phyloP scores from a whole-genome alignment of 1,139 yeast genomes.

The Pichia sp. region DNA sequence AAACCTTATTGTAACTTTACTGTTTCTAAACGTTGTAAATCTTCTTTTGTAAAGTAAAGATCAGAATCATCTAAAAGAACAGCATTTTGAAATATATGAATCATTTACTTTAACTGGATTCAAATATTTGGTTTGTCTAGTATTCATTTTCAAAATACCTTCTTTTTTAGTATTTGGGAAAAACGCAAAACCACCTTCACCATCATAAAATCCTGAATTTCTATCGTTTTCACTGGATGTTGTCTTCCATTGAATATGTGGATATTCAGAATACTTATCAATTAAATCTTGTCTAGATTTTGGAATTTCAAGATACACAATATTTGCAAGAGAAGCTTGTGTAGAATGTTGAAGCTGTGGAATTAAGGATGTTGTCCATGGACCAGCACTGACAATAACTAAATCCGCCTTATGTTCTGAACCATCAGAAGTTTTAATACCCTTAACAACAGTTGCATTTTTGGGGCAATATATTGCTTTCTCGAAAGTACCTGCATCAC shows the following conservation, averaged over 20 bases:
- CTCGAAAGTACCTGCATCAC: constrained; percentile 17
- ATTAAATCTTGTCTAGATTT: constrained; percentile 27
- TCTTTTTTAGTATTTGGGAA: constrained; percentile 19
- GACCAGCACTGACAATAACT: constrained; percentile 36
- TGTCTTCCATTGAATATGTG: constrained; percentile 17
- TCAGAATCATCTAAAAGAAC: background rate
- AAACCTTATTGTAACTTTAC: too few relatives aligned
- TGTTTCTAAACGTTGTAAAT: too few relatives aligned
- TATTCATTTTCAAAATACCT: constrained; percentile 17
- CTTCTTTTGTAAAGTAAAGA: background rate
- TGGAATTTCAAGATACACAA: constrained; percentile 27
- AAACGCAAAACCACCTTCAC: too few relatives aligned
- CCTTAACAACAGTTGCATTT: constrained; percentile 18
- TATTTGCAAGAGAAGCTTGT: constrained; percentile 19
- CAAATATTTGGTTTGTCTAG: constrained; percentile 17
- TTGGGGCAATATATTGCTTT: constrained; percentile 1
- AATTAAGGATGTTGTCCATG: constrained; percentile 35
- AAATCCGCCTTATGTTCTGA: constrained; percentile 29
- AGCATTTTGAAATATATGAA: constrained; percentile 8
- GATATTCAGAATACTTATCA: constrained; percentile 25
- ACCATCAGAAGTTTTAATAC: constrained; percentile 32
- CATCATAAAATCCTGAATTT: constrained; percentile 8
- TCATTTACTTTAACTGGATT: constrained; percentile 16
- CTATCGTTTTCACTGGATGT: constrained; percentile 13
- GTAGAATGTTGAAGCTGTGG: constrained; percentile 14